Percentiles rank a stretch among this genome's conserved stretches.
These are phyloP conservation scores for Zanthoxylum bungeanum DNA, from an alignment of 345 rosid species.

Conservation along the genomic window DNA sequence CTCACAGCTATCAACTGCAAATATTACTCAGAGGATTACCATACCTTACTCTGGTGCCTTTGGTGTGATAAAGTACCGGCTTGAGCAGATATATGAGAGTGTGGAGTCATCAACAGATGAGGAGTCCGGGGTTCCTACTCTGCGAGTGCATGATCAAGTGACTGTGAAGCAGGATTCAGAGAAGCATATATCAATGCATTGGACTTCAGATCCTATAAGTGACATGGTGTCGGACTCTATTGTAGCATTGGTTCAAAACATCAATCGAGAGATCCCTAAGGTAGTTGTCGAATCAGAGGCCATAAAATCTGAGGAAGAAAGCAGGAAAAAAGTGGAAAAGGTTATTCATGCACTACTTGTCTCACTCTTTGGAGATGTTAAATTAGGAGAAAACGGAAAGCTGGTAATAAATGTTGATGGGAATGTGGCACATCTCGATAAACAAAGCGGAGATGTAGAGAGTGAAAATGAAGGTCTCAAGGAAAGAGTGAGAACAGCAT, in stretches of 20 bases:
- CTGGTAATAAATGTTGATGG: slow-evolving; percentile 72
- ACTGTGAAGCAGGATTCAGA: slow-evolving; percentile 82
- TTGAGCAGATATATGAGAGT: slow-evolving; percentile 77
- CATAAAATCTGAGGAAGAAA: slow-evolving; percentile 59
- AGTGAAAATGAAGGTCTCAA: slow-evolving; percentile 80
- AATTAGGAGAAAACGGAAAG: slow-evolving; percentile 74
- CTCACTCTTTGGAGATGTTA: slow-evolving; percentile 91
- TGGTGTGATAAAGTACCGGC: slow-evolving; percentile 75
- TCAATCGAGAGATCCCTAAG: slow-evolving; percentile 77
- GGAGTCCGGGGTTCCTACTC: slow-evolving; percentile 58
- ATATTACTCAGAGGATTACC: slow-evolving; percentile 74
- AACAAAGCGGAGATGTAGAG: slow-evolving; percentile 85
- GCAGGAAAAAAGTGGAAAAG: slow-evolving; percentile 68
- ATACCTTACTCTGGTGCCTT: slow-evolving; percentile 76
- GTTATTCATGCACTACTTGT: slow-evolving; percentile 72
- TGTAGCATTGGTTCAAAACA: slow-evolving; percentile 77
- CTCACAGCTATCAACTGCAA: slow-evolving; percentile 90
- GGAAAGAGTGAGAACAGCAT: slow-evolving; percentile 73
- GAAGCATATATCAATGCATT: slow-evolving; percentile 76
- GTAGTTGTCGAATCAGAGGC: slow-evolving; percentile 57
- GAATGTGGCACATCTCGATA: slow-evolving; percentile 71
- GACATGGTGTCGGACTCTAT: slow-evolving; percentile 95
- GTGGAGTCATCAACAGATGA: slow-evolving; percentile 76
- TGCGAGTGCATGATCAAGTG: slow-evolving; percentile 69
- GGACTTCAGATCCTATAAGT: slow-evolving; percentile 82